These are phyloP conservation scores for Colletotrichum scovillei DNA, from an alignment of 2,329 filamentous ascomycete genomes.

Conservation along the genomic window DNA sequence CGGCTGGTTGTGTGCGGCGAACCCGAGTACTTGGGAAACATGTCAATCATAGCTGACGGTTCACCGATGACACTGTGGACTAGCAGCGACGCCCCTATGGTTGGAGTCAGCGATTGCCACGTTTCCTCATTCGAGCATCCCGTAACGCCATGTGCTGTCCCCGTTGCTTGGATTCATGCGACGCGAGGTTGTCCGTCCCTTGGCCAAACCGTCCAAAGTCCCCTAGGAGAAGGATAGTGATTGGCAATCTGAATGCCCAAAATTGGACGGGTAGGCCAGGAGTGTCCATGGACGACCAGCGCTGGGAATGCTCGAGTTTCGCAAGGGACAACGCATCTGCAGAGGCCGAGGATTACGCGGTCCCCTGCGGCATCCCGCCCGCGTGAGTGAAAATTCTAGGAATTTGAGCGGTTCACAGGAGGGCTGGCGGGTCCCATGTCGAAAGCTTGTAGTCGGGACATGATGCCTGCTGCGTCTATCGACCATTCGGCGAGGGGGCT, in stretches of 20 bases:
- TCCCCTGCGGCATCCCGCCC: slow-evolving; percentile 2
- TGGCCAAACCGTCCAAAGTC: not conserved
- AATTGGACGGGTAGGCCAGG: not conserved
- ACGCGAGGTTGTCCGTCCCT: not conserved
- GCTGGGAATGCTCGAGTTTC: not conserved
- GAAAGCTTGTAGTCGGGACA: slow-evolving; percentile 8
- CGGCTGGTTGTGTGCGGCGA: not conserved
- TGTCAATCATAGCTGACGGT: not conserved
- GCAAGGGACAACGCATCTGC: not conserved
- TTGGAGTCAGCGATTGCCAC: not conserved
- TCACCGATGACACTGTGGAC: not conserved
- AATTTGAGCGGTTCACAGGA: not conserved
- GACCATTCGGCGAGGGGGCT: not conserved
- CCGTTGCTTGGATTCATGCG: not conserved
- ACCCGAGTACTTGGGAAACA: not conserved
- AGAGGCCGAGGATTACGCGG: slow-evolving; percentile 10
- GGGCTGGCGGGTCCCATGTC: not conserved
- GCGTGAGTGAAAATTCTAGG: not conserved
- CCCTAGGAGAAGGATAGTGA: not conserved
- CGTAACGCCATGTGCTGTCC: not conserved
- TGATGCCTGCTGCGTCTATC: slow-evolving; percentile 4
- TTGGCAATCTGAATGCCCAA: slow-evolving; percentile 3
- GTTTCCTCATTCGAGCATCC: not conserved
- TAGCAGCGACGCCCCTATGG: not conserved
- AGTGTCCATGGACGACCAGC: not conserved